phyloP scores from a whole-genome alignment of 192 early-diverging fungal species.

The Phlyctochytrium planicorne region DNA sequence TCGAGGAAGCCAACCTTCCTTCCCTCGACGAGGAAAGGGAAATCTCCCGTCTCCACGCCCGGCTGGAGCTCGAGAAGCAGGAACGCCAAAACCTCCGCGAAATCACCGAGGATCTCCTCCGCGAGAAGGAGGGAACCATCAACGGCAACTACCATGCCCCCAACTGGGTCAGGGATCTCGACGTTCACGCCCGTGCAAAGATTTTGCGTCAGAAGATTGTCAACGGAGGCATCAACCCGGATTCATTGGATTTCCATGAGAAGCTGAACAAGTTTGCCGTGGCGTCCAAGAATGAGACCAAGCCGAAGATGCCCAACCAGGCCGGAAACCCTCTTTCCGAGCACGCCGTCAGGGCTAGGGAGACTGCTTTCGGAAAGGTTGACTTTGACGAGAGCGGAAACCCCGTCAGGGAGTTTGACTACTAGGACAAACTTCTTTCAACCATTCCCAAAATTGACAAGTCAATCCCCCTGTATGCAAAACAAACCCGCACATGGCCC shows the following conservation, averaged over 20 bases:
- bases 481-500: too few species aligned
- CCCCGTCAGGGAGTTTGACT: slow-evolving; percentile 22
- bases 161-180: slow-evolving; percentile 26
- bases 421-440: too few species aligned
- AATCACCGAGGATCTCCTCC: slow-evolving; percentile 23
- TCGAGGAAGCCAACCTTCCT: slow-evolving; percentile 10
- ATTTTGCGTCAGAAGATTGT: slow-evolving; percentile 28
- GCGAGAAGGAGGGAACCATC: slow-evolving; percentile 16
- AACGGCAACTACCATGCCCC: slow-evolving; percentile 7
- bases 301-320: slow-evolving; percentile 12
- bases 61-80: slow-evolving; percentile 26
- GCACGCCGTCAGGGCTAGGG: slow-evolving; percentile 17
- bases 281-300: slow-evolving; percentile 11
- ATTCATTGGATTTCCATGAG: slow-evolving; percentile 26
- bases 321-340: slow-evolving; percentile 2
- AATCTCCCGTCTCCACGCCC: slow-evolving; percentile 8
- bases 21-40: slow-evolving; percentile 10
- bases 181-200: slow-evolving; percentile 27
- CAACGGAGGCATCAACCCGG: slow-evolving; percentile 23
- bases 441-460: too few species aligned
- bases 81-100: slow-evolving; percentile 27
- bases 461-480: too few species aligned
- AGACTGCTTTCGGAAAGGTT: slow-evolving; percentile 27
- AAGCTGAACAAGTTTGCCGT: slow-evolving; percentile 27
- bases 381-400: slow-evolving; percentile 7